These are phyloP conservation scores for Alternaria hordeiaustralica DNA, from an alignment of 2,329 filamentous ascomycete genomes.

Conservation along the genomic window DNA sequence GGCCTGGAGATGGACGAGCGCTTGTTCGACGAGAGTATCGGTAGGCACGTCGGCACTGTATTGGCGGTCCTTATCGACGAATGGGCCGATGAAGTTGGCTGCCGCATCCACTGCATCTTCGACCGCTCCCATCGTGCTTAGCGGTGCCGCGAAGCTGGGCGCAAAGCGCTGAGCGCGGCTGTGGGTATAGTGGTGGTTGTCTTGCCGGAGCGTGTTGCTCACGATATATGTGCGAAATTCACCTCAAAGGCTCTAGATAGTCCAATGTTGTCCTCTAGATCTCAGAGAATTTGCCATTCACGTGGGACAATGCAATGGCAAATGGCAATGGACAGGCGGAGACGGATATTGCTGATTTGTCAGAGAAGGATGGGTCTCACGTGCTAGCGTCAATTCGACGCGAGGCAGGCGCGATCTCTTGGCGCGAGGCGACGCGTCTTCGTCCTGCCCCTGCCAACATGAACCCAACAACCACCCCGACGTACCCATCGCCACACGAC, in stretches of 20 bases:
- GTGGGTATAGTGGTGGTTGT: background rate
- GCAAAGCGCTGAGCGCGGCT: background rate
- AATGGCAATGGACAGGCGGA: background rate
- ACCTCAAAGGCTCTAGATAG: background rate
- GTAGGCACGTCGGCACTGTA: slow-evolving; percentile 13
- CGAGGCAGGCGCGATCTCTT: background rate
- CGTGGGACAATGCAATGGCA: background rate
- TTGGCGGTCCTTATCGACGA: slow-evolving; percentile 26
- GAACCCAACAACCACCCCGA: slow-evolving; percentile 21
- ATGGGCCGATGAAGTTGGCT: slow-evolving; percentile 41
- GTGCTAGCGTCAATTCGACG: slow-evolving; percentile 5
- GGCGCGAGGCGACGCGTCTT: slow-evolving; percentile 21
- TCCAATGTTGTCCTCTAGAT: background rate
- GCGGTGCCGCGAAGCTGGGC: background rate
- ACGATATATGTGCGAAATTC: background rate
- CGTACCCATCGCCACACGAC: slow-evolving; percentile 19
- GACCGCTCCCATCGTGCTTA: slow-evolving; percentile 33
- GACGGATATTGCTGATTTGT: slow-evolving; percentile 13
- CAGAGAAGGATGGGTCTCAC: background rate
- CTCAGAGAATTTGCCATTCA: background rate
- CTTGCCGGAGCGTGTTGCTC: background rate
- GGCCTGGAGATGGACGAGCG: slow-evolving; percentile 38
- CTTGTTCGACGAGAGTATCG: slow-evolving; percentile 32
- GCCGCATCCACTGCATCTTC: slow-evolving; percentile 44
- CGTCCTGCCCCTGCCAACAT: background rate